Conservation (phyloP, 1,139 yeast genomes). For the Pichia kudriavzevii region DNA sequence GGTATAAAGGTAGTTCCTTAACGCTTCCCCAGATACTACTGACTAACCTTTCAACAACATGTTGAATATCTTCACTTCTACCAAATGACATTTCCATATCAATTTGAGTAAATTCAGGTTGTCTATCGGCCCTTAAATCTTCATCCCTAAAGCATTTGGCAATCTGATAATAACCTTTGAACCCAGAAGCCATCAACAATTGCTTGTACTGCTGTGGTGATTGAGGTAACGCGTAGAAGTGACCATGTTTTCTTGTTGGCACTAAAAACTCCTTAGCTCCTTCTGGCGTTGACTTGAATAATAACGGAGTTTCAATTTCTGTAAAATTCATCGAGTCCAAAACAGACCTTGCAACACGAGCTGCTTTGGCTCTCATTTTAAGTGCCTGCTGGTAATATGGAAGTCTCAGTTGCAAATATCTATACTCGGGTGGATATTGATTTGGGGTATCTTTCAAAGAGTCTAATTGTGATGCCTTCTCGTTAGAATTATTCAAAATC, state of each 20-base stretch:
- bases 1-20: constrained; percentile 35
- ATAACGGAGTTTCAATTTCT: constrained; percentile 87
- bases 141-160: constrained; percentile 96
- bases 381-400: constrained; percentile 54
- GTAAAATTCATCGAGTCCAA: constrained; percentile 48
- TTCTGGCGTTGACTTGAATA: constrained; percentile 95
- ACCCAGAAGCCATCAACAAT: constrained; percentile 88
- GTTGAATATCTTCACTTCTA: constrained; percentile 56
- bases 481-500: constrained; percentile 57
- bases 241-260: constrained; percentile 62
- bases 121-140: constrained; percentile 89
- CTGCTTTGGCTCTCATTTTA: constrained; percentile 52
- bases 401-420: constrained; percentile 73
- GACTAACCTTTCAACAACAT: constrained; percentile 55
- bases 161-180: constrained; percentile 76
- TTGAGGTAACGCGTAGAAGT: constrained; percentile 87
- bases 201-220: constrained; percentile 98
- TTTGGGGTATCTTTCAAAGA: constrained; percentile 41
- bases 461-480: constrained; percentile 61
- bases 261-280: constrained; percentile 96
- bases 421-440: constrained; percentile 66
- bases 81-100: constrained; percentile 93
- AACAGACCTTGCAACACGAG: constrained; percentile 44
- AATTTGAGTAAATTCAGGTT: constrained; percentile 94
- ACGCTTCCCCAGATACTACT: constrained; percentile 48